Evolutionary conservation across 768 basidiomycete species (phyloP), one percentile per base, ranked within the genome.

Genomic region (Saitozyma podzolica): DNA sequence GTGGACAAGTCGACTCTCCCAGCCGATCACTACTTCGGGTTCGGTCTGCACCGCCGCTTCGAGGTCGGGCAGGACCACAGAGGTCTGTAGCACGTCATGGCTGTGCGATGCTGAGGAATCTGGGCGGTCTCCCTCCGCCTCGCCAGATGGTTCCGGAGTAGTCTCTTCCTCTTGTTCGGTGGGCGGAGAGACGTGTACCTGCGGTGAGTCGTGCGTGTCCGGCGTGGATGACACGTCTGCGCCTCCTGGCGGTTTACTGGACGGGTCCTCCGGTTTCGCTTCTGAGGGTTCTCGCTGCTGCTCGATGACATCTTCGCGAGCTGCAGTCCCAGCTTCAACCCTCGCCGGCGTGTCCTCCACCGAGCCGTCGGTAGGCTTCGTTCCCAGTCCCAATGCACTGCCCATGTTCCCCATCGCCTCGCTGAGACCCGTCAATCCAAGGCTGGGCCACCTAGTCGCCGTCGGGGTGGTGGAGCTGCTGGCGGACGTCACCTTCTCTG

Each of bases 401-500:
- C 66, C 66, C 45, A 67, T 45, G 45, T 47, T 63, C 17, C 62
- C 66, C 47, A 67, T 37, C 50, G 62, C 55, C 16, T 66, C 64
- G 8, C 70, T 64, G 7, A 74, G 54, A 43, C 66, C 63, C 2
- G 67, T 63, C 19, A 66, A 40, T 14, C 66, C 61, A 11, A 63
- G 42, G 59, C 53, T 43, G 43, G 66, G 49, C 64, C 72, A 41
- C 49, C 64, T 6, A 54, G 45, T 9, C 63, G 43, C 45, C 11
- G 45, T 29, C 29, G 29, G 2, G 29, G 29, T 29, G 29, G 29
- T 29, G 29, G 29, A 29, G 29, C 29, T 29, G 29, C 29, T 29
- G 29, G 29, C 29, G 29, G 29, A 29, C 29, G 29, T 29, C 29
- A 29, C 29, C 29, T 29, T 29, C 29, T 29, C 29, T 5, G 29